Evolutionary conservation across 2,329 filamentous ascomycete genomes (phyloP).

Genomic region (Lojkania enalia): DNA sequence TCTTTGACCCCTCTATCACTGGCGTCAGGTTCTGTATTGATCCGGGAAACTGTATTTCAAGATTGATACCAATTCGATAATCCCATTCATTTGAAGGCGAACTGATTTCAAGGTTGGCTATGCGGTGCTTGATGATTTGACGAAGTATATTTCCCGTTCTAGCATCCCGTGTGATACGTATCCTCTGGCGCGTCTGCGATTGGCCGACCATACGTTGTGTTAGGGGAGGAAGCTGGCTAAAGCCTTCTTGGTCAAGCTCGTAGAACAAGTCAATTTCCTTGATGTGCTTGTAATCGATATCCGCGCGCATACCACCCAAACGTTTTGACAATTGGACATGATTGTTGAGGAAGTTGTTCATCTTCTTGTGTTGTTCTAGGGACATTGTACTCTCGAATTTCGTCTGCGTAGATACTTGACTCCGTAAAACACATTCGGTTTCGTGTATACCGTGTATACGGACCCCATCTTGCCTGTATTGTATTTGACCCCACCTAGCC

Average conservation of each 20-base stretch:
- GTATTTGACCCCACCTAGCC: conserved; percentile 84
- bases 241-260: conserved; percentile 56
- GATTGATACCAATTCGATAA: conserved; percentile 89
- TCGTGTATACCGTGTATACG: conserved; percentile 70
- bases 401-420: conserved; percentile 21
- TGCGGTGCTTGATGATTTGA: conserved; percentile 89
- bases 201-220: conserved; percentile 60
- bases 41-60: conserved; percentile 84
- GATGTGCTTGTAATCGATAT: conserved; percentile 79
- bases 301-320: conserved; percentile 53
- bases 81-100: conserved; percentile 79
- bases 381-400: conserved; percentile 88
- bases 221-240: conserved; percentile 49
- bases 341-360: conserved; percentile 84
- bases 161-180: conserved; percentile 71
- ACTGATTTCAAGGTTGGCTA: conserved; percentile 85
- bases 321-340: conserved; percentile 60
- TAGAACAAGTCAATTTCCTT: conserved; percentile 82
- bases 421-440: conserved; percentile 50
- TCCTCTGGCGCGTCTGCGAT: conserved; percentile 24
- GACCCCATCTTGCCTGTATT: conserved; percentile 70
- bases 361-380: conserved; percentile 81
- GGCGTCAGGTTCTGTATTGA: conserved; percentile 58
- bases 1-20: conserved; percentile 46
- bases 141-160: conserved; percentile 70